Base-by-base conservation (phyloP, 2,329 filamentous ascomycete species). In the Didymella arachidicola region DNA sequence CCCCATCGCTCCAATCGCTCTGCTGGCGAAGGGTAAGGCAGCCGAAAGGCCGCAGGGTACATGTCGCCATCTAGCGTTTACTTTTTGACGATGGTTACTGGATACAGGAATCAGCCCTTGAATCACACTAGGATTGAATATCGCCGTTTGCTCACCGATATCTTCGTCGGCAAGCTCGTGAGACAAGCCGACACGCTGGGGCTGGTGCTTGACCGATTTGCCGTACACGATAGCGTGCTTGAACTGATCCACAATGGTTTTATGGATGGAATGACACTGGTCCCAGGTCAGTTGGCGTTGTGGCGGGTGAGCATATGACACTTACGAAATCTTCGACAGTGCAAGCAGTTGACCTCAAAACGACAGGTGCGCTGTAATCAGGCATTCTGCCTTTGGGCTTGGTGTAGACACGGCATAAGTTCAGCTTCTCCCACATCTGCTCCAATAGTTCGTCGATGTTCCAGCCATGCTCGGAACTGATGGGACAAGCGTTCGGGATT, bases 351-450 rank as follows among this genome's bases (percentile, higher is more conserved):
- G 90, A 86, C 71, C 91, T 89, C 66, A 99, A 83, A 70, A 99
- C 95, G 36, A 99, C 95, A 49, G 95, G 95, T 51, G 90, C 83
- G 58, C 88, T 87, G 80, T 99, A 99, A 79, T 99, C 95, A 16
- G 95, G 95, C 79, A 92, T 84, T 77, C 89, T 92, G 63, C 95
- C 95, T 83, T 99, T 98, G 61, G 95, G 95, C 81, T 99, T 99
- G 57, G 95, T 99, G 81, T 99, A 99, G 44, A 99, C 90, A 70
- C 95, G 87, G 69, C 92, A 89, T 60, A 99, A 84, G 72, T 90
- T 92, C 70, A 99, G 86, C 79, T 96, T 97, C 57, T 97, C 93
- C 95, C 95, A 98, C 95, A 98, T 98, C 77, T 90, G 87, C 81
- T 98, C 95, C 82, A 99, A 86, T 65, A 99, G 82, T 82, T 99